A percentile compares a stretch with the other conserved stretches of the same genome.
Evolutionary conservation across 805 yeast genomes (phyloP).

Genomic region (Schizosaccharomyces octosporus): DNA sequence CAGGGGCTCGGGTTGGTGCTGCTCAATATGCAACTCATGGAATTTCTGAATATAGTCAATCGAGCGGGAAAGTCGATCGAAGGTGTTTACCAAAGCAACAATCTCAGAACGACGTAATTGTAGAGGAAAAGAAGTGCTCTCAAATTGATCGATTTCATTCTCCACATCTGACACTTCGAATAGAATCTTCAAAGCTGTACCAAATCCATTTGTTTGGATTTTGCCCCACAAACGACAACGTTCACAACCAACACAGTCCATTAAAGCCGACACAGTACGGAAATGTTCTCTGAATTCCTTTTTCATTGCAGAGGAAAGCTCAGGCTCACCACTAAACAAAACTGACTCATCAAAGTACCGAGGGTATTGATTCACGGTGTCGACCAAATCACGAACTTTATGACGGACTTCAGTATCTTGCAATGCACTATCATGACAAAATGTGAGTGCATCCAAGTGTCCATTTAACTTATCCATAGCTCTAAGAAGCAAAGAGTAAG

Average conservation of each 20-base stretch:
- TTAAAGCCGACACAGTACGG: slow-evolving; percentile 67
- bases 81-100: slow-evolving; percentile 75
- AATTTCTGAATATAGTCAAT: slow-evolving; percentile 51
- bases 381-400: neutral
- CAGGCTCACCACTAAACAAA: slow-evolving; percentile 14
- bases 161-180: slow-evolving; percentile 27
- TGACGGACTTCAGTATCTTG: neutral
- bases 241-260: slow-evolving; percentile 98
- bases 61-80: slow-evolving; percentile 74
- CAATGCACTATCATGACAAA: slow-evolving; percentile 19
- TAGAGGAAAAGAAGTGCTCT: slow-evolving; percentile 2
- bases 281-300: slow-evolving; percentile 70
- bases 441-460: slow-evolving; percentile 26
- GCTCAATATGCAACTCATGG: slow-evolving; percentile 8
- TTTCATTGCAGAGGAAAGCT: slow-evolving; percentile 23
- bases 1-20: neutral
- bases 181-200: slow-evolving; percentile 75
- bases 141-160: neutral
- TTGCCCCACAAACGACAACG: slow-evolving; percentile 96
- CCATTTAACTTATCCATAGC: slow-evolving; percentile 46
- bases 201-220: slow-evolving; percentile 90
- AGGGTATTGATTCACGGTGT: slow-evolving; percentile 8
- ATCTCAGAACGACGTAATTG: slow-evolving; percentile 50
- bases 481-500: slow-evolving; percentile 67
- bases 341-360: slow-evolving; percentile 26